Base-by-base conservation (phyloP, 2,329 filamentous ascomycete genomes). In the Aureobasidium uvarum region DNA sequence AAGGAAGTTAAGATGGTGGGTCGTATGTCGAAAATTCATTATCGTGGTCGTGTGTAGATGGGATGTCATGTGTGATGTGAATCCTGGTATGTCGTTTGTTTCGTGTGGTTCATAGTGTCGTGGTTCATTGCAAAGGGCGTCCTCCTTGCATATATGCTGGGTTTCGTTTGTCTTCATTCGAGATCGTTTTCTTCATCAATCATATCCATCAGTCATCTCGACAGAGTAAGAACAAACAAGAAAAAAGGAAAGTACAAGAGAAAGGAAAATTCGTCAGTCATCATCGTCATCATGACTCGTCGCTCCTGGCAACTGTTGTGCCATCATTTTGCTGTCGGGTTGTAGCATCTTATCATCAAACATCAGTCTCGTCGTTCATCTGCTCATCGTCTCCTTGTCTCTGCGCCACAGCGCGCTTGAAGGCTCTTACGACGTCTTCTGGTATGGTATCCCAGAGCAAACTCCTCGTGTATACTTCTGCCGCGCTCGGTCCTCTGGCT, bases 361-460 rank as follows among this genome's bases (percentile, higher is more conserved):
- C 33, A 41, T 39, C 33, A 23, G 7, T 48, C 1, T 20, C 23
- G 2, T 65, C 55, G 8, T 59, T 58, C n/a, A 43, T 56, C 73
- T 54, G 46, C 14, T 50, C 46, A 8, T 70, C 66, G 20, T 68
- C 25, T 59, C 33, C 41, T 2, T 36, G 56, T 78, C 85, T 89
- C 74, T 95, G 90, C 69, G 89, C 86, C 71, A 96, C 90, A 85
- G 96, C 92, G 78, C 91, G 90, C 72, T 90, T 91, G 81, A 98
- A 98, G 76, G 94, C 92, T 71, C 88, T 87, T 63, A 99, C 92
- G 56, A 98, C 92, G 69, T 98, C 92, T 71, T 87, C 85, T 16
- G 95, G 93, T 71, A 98, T 93, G 77, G 93, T 91, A 74, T 97
- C 92, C 91, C 92, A 96, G 66, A 98, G 86, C 68, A 98, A 84